A percentile compares a stretch with the other conserved stretches of the same genome.
phyloP scores from a whole-genome alignment of 2,329 filamentous ascomycete genomes.

The Mollisia scopiformis region DNA sequence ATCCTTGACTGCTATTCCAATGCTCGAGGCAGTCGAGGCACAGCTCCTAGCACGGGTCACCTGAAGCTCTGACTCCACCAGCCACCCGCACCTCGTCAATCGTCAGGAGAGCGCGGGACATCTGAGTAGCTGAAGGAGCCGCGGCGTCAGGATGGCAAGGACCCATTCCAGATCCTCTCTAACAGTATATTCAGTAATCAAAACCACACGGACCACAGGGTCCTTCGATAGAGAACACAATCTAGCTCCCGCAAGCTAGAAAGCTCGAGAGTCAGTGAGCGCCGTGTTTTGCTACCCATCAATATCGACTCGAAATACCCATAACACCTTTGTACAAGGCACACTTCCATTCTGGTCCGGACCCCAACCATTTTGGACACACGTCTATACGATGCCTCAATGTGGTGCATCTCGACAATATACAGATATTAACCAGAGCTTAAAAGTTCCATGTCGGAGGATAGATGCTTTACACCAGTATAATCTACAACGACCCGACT shows the following conservation, averaged over 20 bases:
- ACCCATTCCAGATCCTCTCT: neutral
- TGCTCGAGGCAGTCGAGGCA: neutral
- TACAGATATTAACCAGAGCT: neutral
- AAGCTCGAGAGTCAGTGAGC: neutral
- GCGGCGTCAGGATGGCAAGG: neutral
- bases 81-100: neutral
- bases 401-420: neutral
- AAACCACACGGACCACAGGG: neutral
- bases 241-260: neutral
- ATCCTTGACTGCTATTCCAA: neutral
- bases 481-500: neutral
- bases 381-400: neutral
- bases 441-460: neutral
- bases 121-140: neutral
- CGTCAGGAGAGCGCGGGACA: neutral
- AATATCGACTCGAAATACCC: neutral
- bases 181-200: neutral
- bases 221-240: neutral
- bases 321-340: neutral
- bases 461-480: neutral
- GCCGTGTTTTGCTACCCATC: neutral
- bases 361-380: neutral
- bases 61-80: neutral
- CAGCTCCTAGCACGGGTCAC: neutral
- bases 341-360: neutral